Conservation (phyloP, 2,329 filamentous ascomycete genomes). For the Zymoseptoria tritici region DNA sequence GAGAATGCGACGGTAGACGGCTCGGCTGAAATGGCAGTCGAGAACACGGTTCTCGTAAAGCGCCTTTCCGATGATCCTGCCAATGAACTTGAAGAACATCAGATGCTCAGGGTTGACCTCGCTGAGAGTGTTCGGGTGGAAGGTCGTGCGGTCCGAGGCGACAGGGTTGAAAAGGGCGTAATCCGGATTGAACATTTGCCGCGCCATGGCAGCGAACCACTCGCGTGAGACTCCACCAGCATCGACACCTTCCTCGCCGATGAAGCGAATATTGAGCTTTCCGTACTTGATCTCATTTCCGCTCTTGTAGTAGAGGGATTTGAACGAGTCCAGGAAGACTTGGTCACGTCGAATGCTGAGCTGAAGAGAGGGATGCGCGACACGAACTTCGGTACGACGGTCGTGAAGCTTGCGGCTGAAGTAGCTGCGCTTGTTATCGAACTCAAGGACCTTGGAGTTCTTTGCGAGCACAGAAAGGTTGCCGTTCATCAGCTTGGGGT, state of each 20-base stretch:
- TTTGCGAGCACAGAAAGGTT: slow-evolving; percentile 94
- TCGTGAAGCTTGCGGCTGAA: slow-evolving; percentile 90
- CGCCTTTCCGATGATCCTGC: slow-evolving; percentile 95
- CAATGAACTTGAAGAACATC: slow-evolving; percentile 99
- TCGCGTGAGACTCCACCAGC: slow-evolving; percentile 95
- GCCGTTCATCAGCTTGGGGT: slow-evolving; percentile 96
- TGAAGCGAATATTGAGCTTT: slow-evolving; percentile 95
- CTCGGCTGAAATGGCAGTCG: slow-evolving; percentile 97
- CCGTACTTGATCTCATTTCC: slow-evolving; percentile 98
- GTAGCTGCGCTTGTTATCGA: slow-evolving; percentile 99
- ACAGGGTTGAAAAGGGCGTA: slow-evolving; percentile 96
- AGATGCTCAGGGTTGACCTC: slow-evolving; percentile 92
- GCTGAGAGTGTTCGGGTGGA: slow-evolving; percentile 94
- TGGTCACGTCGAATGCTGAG: slow-evolving; percentile 86
- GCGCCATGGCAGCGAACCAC: slow-evolving; percentile 96
- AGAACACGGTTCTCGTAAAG: slow-evolving; percentile 92
- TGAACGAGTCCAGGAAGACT: slow-evolving; percentile 97
- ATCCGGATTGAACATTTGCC: slow-evolving; percentile 98
- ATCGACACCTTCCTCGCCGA: slow-evolving; percentile 94
- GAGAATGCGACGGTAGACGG: slow-evolving; percentile 95
- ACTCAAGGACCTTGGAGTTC: slow-evolving; percentile 97
- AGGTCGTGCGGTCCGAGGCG: slow-evolving; percentile 93
- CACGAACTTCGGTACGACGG: slow-evolving; percentile 61
- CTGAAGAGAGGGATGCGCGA: slow-evolving; percentile 70
- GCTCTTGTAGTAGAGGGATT: slow-evolving; percentile 92